Evolutionary conservation across 1,139 yeast genomes (phyloP).

Genomic region (Pichia kudriavzevii): DNA sequence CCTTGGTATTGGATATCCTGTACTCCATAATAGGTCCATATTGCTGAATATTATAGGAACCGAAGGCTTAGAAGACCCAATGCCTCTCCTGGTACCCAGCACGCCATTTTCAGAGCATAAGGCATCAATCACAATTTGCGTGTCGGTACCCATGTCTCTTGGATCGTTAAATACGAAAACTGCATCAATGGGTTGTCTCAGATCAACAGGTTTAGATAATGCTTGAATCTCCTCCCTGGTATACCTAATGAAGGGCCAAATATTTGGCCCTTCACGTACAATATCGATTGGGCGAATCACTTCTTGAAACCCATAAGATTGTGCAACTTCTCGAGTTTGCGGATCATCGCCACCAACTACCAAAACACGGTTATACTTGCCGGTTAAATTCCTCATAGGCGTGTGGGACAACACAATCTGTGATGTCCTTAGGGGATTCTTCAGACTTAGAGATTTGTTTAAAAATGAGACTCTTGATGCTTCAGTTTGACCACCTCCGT

Average conservation of each 20-base stretch:
- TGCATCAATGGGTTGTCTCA: constrained; percentile 54
- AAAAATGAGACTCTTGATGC: constrained; percentile 51
- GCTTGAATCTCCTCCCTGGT: constrained; percentile 38
- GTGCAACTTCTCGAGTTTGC: constrained; percentile 61
- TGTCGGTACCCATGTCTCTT: constrained; percentile 80
- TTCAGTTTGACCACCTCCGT: constrained; percentile 88
- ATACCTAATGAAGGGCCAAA: constrained; percentile 69
- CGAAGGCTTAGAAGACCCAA: constrained; percentile 39
- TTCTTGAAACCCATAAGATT: constrained; percentile 69
- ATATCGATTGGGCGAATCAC: constrained; percentile 76
- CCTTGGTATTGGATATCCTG: constrained; percentile 68
- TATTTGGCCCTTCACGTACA: constrained; percentile 45
- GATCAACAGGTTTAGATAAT: constrained; percentile 21
- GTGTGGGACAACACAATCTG: constrained; percentile 90
- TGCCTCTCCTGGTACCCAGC: constrained; percentile 52
- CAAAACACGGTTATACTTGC: constrained; percentile 52
- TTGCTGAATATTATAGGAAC: constrained; percentile 81
- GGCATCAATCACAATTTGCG: constrained; percentile 70
- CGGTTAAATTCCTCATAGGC: constrained; percentile 63
- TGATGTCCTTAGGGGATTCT: too few species aligned
- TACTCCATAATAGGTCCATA: constrained; percentile 87
- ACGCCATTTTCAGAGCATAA: constrained; percentile 57
- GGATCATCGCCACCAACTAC: constrained; percentile 86
- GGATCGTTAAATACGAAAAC: constrained; percentile 87
- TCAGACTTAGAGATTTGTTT: constrained; percentile 28